A percentile compares a stretch with the other conserved stretches of the same genome.
phyloP scores from a whole-genome alignment of 108 stramenopile genomes.

The Cyclotella baltica region DNA sequence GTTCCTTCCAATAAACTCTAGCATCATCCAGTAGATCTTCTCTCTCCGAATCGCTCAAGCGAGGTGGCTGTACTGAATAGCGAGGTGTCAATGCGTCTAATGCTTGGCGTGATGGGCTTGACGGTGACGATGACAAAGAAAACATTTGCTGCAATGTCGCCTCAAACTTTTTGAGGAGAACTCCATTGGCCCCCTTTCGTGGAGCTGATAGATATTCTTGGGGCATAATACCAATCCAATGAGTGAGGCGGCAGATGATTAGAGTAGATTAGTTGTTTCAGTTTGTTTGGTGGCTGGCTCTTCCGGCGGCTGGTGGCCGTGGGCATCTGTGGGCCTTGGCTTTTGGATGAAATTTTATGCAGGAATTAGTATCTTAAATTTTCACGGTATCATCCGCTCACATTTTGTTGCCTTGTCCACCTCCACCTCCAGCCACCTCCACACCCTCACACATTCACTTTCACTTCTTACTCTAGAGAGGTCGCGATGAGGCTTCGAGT shows the following conservation, averaged over 20 bases:
- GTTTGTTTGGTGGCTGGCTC: too few relatives aligned
- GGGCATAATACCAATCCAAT: too few relatives aligned
- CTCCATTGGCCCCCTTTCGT: conserved; percentile 60
- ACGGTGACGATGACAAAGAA: not conserved
- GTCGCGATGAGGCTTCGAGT: too few relatives aligned
- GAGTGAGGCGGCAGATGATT: too few relatives aligned
- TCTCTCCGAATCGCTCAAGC: conserved; percentile 14
- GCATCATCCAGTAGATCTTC: conserved; percentile 8
- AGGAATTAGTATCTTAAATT: conserved; percentile 1
- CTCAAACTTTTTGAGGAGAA: conserved; percentile 71
- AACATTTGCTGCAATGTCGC: conserved; percentile 57
- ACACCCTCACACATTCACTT: too few relatives aligned
- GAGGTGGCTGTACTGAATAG: conserved; percentile 46
- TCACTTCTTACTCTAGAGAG: too few relatives aligned
- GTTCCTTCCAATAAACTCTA: conserved; percentile 11
- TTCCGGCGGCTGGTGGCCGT: too few relatives aligned
- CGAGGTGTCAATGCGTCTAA: conserved; percentile 31
- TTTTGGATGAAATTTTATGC: not conserved
- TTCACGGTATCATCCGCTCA: not conserved
- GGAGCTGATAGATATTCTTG: conserved; percentile 1
- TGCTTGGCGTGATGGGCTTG: not conserved
- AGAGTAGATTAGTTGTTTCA: too few relatives aligned
- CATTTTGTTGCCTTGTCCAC: not conserved
- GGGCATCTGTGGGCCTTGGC: too few relatives aligned
- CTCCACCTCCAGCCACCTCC: too few relatives aligned